phyloP scores from a whole-genome alignment of 768 basidiomycete species.

The Termitomyces heimii region DNA sequence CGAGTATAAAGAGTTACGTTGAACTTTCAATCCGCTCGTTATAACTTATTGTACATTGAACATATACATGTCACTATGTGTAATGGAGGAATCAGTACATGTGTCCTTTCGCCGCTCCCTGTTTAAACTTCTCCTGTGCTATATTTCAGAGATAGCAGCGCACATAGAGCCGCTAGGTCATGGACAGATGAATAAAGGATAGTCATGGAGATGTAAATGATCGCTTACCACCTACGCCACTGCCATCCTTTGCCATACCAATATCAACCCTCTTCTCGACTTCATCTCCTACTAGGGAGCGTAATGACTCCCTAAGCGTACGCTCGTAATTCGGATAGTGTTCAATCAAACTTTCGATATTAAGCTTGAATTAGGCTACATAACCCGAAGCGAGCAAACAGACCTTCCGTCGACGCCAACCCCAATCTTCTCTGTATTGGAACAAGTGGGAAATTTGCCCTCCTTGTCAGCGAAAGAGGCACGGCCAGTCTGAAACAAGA shows the following conservation, averaged over 20 bases:
- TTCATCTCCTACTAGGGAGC: conserved; percentile 70
- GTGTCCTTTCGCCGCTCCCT: not conserved
- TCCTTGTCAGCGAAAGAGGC: conserved; percentile 43
- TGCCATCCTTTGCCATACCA: conserved; percentile 95
- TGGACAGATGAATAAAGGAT: not conserved
- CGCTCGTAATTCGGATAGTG: conserved; percentile 86
- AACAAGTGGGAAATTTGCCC: conserved; percentile 22
- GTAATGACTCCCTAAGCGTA: conserved; percentile 67
- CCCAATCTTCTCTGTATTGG: conserved; percentile 46
- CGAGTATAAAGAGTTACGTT: not conserved
- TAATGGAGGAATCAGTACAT: not conserved
- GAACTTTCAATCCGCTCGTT: not conserved
- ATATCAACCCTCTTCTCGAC: conserved; percentile 79
- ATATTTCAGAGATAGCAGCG: conserved; percentile 73
- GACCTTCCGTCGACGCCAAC: conserved; percentile 95
- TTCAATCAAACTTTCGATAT: conserved; percentile 67
- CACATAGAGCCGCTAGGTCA: conserved; percentile 74
- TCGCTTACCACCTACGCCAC: conserved; percentile 88
- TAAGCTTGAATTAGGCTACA: not conserved
- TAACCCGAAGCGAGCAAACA: not conserved
- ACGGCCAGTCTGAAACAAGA: conserved; percentile 75
- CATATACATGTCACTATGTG: not conserved
- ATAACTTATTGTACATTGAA: not conserved
- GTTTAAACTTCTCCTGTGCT: conserved; percentile 19
- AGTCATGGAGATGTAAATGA: conserved; percentile 3